Percentiles rank a stretch among this genome's conserved stretches.
phyloP scores from a whole-genome alignment of 768 basidiomycete species.

The Lactarius hatsudake region DNA sequence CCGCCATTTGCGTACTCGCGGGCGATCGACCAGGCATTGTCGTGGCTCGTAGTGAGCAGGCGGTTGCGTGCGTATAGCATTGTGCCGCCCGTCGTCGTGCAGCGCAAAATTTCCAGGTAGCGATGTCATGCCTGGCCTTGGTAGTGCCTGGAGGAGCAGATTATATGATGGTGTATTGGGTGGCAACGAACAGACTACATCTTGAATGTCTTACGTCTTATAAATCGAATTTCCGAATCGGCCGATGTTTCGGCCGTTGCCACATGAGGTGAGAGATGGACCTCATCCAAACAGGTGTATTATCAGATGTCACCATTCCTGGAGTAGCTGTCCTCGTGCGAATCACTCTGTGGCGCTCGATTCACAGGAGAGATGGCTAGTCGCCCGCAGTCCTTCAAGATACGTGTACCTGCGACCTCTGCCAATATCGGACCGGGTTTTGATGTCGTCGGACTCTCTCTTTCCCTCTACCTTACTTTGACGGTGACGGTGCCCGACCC shows the following conservation, averaged over 20 bases:
- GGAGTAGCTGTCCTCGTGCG: neutral
- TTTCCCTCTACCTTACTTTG: slow-evolving; percentile 81
- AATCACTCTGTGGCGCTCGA: neutral
- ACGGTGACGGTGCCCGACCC: slow-evolving; percentile 49
- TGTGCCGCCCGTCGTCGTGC: slow-evolving; percentile 64
- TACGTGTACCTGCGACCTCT: slow-evolving; percentile 93
- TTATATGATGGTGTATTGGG: slow-evolving; percentile 48
- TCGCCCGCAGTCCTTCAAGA: slow-evolving; percentile 46
- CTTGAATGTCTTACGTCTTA: neutral
- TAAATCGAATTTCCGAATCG: neutral
- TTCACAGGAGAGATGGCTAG: slow-evolving; percentile 7
- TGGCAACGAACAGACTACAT: neutral
- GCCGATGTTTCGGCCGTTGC: slow-evolving; percentile 1
- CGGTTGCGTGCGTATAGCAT: slow-evolving; percentile 60
- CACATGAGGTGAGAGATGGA: neutral
- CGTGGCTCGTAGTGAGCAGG: slow-evolving; percentile 60
- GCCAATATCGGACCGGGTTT: slow-evolving; percentile 99
- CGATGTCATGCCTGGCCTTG: slow-evolving; percentile 50
- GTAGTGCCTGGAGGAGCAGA: slow-evolving; percentile 55
- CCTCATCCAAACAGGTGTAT: no score
- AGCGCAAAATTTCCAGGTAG: slow-evolving; percentile 57
- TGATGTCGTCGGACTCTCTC: slow-evolving; percentile 97
- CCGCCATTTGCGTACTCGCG: slow-evolving; percentile 74
- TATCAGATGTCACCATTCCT: neutral
- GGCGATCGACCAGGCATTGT: slow-evolving; percentile 69